Evolutionary conservation across 2,329 filamentous ascomycete species (phyloP).

Genomic region (Plenodomus tracheiphilus): DNA sequence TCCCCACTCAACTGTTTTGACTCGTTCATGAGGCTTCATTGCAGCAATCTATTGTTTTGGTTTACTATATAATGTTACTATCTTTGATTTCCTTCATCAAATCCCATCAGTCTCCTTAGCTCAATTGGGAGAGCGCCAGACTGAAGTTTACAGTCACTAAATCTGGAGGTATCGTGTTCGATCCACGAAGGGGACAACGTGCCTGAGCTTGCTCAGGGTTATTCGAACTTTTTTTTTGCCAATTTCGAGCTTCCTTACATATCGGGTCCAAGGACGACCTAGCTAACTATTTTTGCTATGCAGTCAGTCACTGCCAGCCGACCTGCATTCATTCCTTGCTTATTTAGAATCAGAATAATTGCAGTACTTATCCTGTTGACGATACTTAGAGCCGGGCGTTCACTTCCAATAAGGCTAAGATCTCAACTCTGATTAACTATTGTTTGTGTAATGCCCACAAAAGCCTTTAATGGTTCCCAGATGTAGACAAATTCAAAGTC

Average conservation of each 20-base stretch:
- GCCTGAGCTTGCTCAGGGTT: slow-evolving; percentile 5
- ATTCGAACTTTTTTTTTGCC: slow-evolving; percentile 10
- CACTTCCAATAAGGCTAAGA: too few species aligned
- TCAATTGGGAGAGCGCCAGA: slow-evolving; percentile 39
- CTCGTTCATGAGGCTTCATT: background rate
- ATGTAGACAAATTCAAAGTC: too few species aligned
- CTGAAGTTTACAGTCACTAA: slow-evolving; percentile 35
- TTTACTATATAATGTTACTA: background rate
- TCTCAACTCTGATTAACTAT: too few species aligned
- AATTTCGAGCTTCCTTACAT: background rate
- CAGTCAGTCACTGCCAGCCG: too few species aligned
- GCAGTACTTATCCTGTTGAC: too few species aligned
- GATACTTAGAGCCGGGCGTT: too few species aligned
- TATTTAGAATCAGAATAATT: too few species aligned
- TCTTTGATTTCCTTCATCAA: background rate
- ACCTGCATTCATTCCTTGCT: too few species aligned
- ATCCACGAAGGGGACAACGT: slow-evolving; percentile 34
- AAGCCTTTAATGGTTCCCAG: too few species aligned
- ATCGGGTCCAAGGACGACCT: too few species aligned
- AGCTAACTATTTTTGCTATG: too few species aligned
- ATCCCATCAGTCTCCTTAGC: slow-evolving; percentile 23
- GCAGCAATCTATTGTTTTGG: background rate
- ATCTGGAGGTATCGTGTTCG: slow-evolving; percentile 38
- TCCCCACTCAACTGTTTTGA: background rate
- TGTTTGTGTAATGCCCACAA: too few species aligned